Conservation (phyloP, 139 green algal species). For the Mychonastes homosphaera region DNA sequence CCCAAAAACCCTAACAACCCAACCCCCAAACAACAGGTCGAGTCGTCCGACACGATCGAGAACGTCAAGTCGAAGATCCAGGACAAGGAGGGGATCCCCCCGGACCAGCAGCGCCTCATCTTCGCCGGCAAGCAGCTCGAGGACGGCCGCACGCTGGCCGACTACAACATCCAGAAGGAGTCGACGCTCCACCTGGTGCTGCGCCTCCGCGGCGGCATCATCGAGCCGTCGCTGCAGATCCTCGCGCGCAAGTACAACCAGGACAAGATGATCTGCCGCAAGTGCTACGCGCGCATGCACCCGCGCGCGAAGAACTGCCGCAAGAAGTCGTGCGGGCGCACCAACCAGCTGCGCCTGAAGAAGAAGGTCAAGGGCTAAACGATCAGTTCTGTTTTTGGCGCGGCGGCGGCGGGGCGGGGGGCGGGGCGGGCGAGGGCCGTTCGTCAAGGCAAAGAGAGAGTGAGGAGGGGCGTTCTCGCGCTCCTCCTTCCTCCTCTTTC, state of each 20-base stretch:
- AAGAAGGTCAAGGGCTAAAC: conserved; percentile 83
- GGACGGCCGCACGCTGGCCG: conserved; percentile 86
- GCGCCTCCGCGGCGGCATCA: conserved; percentile 93
- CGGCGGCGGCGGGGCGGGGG: background rate
- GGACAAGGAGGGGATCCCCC: conserved; percentile 86
- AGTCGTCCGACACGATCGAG: conserved; percentile 63
- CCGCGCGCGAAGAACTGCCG: conserved; percentile 95
- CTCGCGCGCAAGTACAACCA: conserved; percentile 98
- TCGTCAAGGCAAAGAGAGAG: background rate
- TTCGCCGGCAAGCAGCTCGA: conserved; percentile 96
- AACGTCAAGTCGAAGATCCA: conserved; percentile 89
- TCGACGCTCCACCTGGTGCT: conserved; percentile 99
- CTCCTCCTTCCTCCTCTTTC: no score
- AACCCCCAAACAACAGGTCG: no score
- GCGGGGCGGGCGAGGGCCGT: background rate
- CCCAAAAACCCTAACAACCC: no score
- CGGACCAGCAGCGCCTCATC: conserved; percentile 94
- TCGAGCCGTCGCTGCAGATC: conserved; percentile 96
- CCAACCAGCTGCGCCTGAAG: conserved; percentile 75
- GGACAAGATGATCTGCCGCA: conserved; percentile 99
- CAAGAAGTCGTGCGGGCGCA: conserved; percentile 67
- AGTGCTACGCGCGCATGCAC: conserved; percentile 99
- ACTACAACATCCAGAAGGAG: conserved; percentile 99
- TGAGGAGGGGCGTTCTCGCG: no score
- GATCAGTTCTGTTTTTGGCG: no score